Conservation (phyloP, 352 stramenopile species). For the Pythium biforme region DNA sequence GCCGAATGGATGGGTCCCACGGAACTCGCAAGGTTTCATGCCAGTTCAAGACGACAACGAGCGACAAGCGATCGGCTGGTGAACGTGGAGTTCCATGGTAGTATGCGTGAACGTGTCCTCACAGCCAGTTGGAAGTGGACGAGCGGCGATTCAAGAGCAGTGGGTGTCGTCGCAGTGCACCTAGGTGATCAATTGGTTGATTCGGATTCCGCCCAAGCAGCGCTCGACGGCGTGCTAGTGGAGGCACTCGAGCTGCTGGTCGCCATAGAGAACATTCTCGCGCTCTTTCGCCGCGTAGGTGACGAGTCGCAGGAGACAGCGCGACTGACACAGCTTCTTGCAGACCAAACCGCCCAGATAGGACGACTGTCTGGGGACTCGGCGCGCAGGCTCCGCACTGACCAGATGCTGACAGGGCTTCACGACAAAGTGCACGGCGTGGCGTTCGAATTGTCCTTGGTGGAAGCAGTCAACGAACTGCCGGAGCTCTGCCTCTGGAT, state of each 20-base stretch:
- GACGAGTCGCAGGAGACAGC: background rate
- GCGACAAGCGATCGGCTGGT: background rate
- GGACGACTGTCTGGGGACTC: background rate
- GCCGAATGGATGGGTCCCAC: background rate
- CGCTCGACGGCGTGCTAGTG: background rate
- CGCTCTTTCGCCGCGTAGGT: background rate
- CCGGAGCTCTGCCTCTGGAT: constrained; percentile 7
- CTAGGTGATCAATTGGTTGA: background rate
- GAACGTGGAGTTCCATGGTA: background rate
- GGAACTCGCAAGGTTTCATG: background rate
- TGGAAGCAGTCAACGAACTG: background rate
- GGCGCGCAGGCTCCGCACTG: background rate
- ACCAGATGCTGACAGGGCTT: background rate
- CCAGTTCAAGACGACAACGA: background rate
- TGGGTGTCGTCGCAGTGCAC: background rate
- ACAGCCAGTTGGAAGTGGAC: background rate
- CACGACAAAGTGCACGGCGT: background rate
- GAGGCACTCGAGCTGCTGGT: background rate
- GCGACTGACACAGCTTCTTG: background rate
- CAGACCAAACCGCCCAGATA: background rate
- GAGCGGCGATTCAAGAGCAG: background rate
- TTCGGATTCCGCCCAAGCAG: background rate
- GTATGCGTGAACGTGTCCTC: background rate
- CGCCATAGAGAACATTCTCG: background rate
- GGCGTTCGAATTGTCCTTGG: no score